A percentile compares a stretch with the other conserved stretches of the same genome.
These are phyloP conservation scores for Avena sativa DNA, from an alignment of 176 grass and related monocot genomes.

Conservation along the genomic window DNA sequence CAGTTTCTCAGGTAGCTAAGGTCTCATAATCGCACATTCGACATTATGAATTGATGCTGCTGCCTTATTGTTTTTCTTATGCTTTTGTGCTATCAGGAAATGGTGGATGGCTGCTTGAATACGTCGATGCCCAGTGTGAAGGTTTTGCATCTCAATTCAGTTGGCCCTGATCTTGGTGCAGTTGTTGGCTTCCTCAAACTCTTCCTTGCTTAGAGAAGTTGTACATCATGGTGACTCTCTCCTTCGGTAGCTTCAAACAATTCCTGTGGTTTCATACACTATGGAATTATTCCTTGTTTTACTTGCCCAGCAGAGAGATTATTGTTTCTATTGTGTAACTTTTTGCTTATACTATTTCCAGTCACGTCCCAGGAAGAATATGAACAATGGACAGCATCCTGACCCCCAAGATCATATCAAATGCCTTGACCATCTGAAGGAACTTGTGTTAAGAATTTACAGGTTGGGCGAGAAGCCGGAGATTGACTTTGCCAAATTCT, in stretches of 20 bases:
- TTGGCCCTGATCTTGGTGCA: background rate
- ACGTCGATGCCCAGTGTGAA: background rate
- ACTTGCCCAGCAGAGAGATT: background rate
- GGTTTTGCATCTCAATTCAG: background rate
- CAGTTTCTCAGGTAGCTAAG: background rate
- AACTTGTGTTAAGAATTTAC: background rate
- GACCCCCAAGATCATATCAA: background rate
- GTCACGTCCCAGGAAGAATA: background rate
- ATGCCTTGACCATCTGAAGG: conserved; percentile 13
- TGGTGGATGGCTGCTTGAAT: background rate
- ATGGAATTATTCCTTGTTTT: background rate
- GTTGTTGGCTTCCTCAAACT: background rate
- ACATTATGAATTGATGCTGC: background rate
- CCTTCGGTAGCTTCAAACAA: background rate
- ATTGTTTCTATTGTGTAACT: background rate
- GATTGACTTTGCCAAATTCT: conserved; percentile 24
- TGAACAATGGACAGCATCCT: background rate
- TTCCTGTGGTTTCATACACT: background rate
- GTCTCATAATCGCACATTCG: background rate
- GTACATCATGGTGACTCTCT: background rate
- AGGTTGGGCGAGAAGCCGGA: background rate
- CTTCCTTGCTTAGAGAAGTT: background rate
- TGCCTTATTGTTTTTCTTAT: background rate
- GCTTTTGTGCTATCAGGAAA: background rate
- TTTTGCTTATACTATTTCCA: background rate